Evolutionary conservation across 805 yeast species (phyloP).

Genomic region (Jamesozyma lodderae): DNA sequence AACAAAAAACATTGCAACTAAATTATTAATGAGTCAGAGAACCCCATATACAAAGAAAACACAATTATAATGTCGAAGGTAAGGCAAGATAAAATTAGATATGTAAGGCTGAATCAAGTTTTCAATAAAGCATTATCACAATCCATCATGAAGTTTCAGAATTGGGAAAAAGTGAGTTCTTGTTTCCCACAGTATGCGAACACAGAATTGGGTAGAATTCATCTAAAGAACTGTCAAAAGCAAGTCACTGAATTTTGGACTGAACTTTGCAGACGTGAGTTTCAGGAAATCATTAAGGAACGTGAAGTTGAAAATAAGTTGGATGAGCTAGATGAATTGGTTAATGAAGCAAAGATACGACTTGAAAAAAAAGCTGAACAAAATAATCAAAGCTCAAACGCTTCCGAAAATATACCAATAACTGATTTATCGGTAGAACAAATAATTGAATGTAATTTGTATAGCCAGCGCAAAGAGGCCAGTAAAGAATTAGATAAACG

Average conservation of each 20-base stretch:
- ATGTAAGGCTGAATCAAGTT: constrained; percentile 40
- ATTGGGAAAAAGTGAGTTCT: constrained; percentile 40
- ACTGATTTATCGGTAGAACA: constrained; percentile 21
- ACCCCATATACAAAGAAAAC: background rate
- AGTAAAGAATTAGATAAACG: constrained; percentile 19
- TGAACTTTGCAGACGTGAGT: constrained; percentile 41
- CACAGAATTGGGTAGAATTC: constrained; percentile 37
- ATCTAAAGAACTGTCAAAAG: constrained; percentile 40
- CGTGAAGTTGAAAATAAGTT: constrained; percentile 32
- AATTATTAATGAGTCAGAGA: background rate
- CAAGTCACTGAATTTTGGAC: constrained; percentile 48
- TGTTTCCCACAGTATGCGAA: constrained; percentile 48
- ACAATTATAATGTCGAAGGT: background rate
- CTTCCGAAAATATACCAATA: constrained; percentile 7
- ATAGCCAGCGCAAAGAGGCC: constrained; percentile 16
- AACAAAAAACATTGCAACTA: too few relatives aligned
- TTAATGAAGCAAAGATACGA: constrained; percentile 28
- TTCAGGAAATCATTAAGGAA: constrained; percentile 45
- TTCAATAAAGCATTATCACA: constrained; percentile 47
- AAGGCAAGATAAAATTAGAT: constrained; percentile 32
- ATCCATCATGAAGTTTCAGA: constrained; percentile 39
- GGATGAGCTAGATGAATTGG: constrained; percentile 33
- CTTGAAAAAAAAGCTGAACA: constrained; percentile 7
- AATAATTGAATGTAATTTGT: constrained; percentile 21
- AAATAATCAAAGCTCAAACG: background rate